Evolutionary conservation across 768 basidiomycete genomes (phyloP), one percentile per base, ranked within the genome.

Genomic region (Auricularia auricula-judae): DNA sequence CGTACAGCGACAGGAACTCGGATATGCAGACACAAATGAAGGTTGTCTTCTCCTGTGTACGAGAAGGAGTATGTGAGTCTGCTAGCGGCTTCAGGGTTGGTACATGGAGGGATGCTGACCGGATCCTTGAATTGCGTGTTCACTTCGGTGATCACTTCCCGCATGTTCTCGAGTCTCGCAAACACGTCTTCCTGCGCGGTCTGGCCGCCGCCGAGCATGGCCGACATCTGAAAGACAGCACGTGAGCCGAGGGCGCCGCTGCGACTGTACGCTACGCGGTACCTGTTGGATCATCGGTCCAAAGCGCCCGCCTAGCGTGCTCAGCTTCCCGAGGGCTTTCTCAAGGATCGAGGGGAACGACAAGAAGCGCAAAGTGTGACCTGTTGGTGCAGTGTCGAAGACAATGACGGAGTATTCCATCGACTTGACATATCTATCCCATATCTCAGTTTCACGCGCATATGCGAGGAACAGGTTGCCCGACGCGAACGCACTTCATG

Each of bases 361-460:
- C 51, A 99, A 80, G 81, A 99, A 99, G 53, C 97, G 93, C 4
- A 98, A 84, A 0, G 97, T 99, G 76, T 99, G 97, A 0, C 97
- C 97, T 3, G 97, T 99, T 2, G 97, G 97, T 42, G 97, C 97
- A 1, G 97, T 99, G 73, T 99, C 97, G 73, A 99, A 99, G 42
- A 99, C 95, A 73, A 99, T 98, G 65, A 97, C 95, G n/a, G 93
- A 96, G 81, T 95, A 99, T 76, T 98, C 87, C 95, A 99, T 98
- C 21, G 96, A 98, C 77, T 99, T 98, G 76, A 99, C 97, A 75
- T 99, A 96, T 74, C 95, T 98, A 70, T 4, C 16, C 7, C 39
- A 42, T 14, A 42, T 42, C 39, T 42, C 39, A 42, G 39, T 42
- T 14, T 42, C 29, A 29, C 2, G 34, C 62, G 21, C 43, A 36